Percentiles rank a stretch among this genome's conserved stretches.
Conservation (phyloP, 257 asterid genomes). For the Ocimum tenuiflorum region DNA sequence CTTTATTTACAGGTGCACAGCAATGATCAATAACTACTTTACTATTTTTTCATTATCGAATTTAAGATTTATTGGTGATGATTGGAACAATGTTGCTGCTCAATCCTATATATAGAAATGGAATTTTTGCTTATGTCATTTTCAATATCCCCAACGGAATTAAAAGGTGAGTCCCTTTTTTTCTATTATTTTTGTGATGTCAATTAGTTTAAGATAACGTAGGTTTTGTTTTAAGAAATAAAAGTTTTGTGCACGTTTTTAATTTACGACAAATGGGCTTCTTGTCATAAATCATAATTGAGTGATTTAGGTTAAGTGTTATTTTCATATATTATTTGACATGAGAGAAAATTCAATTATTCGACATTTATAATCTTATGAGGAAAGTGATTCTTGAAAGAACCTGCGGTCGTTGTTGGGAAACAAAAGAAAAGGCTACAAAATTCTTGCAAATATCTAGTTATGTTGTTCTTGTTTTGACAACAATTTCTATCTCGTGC, state of each 20-base stretch:
- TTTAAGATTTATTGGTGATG: background rate
- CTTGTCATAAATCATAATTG: background rate
- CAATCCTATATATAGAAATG: background rate
- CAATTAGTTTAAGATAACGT: background rate
- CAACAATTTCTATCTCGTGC: too few relatives aligned
- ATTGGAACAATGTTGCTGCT: background rate
- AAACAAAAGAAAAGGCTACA: too few relatives aligned
- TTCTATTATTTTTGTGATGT: background rate
- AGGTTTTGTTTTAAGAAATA: background rate
- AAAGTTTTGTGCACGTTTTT: conserved; percentile 6
- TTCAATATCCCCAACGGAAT: background rate
- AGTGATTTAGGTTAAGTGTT: background rate
- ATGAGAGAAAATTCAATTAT: background rate
- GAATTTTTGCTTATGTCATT: background rate
- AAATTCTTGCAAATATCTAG: too few relatives aligned
- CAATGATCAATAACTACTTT: background rate
- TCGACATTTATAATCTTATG: background rate
- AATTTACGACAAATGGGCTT: background rate
- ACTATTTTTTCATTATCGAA: background rate
- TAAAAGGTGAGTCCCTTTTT: background rate
- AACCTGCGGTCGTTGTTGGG: too few relatives aligned
- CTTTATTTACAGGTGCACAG: too few relatives aligned
- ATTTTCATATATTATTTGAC: background rate
- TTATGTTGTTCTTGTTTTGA: too few relatives aligned
- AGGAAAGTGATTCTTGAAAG: too few relatives aligned